phyloP scores from a whole-genome alignment of 1,139 yeast species.

The Meyerozyma athensensis region DNA sequence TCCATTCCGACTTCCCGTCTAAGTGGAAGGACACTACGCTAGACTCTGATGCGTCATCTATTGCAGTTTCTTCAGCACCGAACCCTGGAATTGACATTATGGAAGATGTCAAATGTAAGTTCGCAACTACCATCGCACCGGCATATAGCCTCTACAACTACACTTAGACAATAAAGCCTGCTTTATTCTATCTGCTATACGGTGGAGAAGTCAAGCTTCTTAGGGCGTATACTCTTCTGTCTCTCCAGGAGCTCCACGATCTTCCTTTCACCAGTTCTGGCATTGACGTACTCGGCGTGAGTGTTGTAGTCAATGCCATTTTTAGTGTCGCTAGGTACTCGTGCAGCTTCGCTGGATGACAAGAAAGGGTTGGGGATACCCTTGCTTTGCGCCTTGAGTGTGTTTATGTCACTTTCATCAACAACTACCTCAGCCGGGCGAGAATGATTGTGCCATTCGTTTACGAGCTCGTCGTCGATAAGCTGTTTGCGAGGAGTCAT shows the following conservation, averaged over 20 bases:
- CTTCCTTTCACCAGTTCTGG: constrained; percentile 35
- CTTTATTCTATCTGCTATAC: constrained; percentile 4
- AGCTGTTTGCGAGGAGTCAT: constrained; percentile 34
- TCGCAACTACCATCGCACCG: constrained; percentile 15
- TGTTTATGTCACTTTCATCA: constrained; percentile 26
- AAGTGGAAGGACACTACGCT: constrained; percentile 20
- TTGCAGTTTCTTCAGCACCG: constrained; percentile 11
- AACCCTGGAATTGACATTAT: constrained; percentile 17
- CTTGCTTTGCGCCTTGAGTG: constrained; percentile 2
- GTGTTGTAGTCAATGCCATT: constrained; percentile 27
- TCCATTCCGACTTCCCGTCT: constrained; percentile 68
- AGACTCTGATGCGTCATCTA: constrained; percentile 2
- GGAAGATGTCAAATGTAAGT: not conserved
- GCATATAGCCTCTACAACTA: constrained; percentile 18
- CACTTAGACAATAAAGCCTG: constrained; percentile 2
- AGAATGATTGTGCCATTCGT: constrained; percentile 41
- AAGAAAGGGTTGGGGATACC: constrained; percentile 19
- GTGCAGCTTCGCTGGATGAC: constrained; percentile 5
- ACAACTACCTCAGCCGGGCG: no score
- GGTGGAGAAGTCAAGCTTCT: constrained; percentile 31
- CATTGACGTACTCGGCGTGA: constrained; percentile 36
- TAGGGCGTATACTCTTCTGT: constrained; percentile 37
- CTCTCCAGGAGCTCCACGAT: constrained; percentile 29
- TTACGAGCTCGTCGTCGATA: constrained; percentile 29
- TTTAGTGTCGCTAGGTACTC: constrained; percentile 1